phyloP scores from a whole-genome alignment of 768 basidiomycete genomes.

The Russula sp. region DNA sequence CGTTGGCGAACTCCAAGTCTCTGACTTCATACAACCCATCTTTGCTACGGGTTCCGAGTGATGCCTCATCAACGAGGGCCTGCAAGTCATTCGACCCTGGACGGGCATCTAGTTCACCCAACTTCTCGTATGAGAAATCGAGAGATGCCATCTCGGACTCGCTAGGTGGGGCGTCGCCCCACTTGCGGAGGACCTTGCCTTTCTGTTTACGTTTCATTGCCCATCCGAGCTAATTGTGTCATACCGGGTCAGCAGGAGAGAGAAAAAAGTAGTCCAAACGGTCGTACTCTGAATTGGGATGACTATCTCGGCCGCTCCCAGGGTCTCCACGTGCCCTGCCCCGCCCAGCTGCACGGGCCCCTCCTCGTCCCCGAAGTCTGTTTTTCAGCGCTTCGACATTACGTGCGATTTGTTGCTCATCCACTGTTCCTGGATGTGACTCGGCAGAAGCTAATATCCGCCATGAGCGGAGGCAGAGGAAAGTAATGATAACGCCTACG shows the following conservation, averaged over 20 bases:
- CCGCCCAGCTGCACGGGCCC: slow-evolving; percentile 47
- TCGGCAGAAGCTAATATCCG: slow-evolving; percentile 45
- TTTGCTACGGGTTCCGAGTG: slow-evolving; percentile 70
- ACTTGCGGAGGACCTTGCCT: slow-evolving; percentile 75
- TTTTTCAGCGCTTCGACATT: slow-evolving; percentile 90
- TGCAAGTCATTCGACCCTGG: slow-evolving; percentile 48
- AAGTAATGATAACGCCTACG: slow-evolving; percentile 41
- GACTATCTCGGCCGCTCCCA: slow-evolving; percentile 58
- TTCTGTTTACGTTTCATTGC: slow-evolving; percentile 51
- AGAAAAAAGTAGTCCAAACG: background rate
- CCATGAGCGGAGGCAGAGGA: slow-evolving; percentile 6
- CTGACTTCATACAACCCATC: slow-evolving; percentile 74
- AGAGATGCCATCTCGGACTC: slow-evolving; percentile 91
- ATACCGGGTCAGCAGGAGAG: slow-evolving; percentile 4
- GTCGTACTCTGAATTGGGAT: slow-evolving; percentile 68
- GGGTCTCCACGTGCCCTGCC: slow-evolving; percentile 47
- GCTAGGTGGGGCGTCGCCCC: slow-evolving; percentile 79
- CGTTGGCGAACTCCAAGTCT: slow-evolving; percentile 76
- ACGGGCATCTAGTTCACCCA: slow-evolving; percentile 37
- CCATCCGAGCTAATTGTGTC: slow-evolving; percentile 53
- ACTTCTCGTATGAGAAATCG: slow-evolving; percentile 75
- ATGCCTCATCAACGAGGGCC: slow-evolving; percentile 62
- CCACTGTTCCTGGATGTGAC: slow-evolving; percentile 52
- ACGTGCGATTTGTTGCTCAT: slow-evolving; percentile 88
- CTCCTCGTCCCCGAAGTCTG: slow-evolving; percentile 72